Evolutionary conservation across 2,329 filamentous ascomycete species (phyloP).

Genomic region (Colletotrichum cordylinicola): DNA sequence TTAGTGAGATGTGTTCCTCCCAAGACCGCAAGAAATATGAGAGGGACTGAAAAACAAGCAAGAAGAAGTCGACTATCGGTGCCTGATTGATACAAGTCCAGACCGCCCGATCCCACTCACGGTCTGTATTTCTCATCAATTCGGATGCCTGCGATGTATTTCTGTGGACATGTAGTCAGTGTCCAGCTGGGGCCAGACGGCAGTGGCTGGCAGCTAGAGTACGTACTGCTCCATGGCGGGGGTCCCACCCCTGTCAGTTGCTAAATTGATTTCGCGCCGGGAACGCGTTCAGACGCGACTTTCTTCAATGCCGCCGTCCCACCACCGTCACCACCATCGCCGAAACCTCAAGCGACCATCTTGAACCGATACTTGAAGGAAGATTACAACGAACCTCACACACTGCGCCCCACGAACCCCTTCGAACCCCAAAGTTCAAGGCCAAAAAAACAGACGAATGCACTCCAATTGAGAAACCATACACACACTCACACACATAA

Average conservation of each 20-base stretch:
- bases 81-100: neutral
- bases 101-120: neutral
- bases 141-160: conserved; percentile 11
- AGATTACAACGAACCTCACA: neutral
- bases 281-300: conserved; percentile 45
- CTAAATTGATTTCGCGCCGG: conserved; percentile 38
- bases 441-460: neutral
- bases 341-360: conserved; percentile 2
- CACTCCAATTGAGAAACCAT: neutral
- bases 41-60: too few species aligned
- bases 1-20: neutral
- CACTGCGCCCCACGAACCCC: neutral
- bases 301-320: neutral
- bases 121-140: conserved; percentile 20
- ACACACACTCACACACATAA: neutral
- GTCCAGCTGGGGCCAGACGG: neutral
- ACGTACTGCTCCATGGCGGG: neutral
- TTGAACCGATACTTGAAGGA: neutral
- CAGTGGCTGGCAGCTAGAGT: rapidly evolving
- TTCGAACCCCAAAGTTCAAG: neutral
- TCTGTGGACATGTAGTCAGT: neutral
- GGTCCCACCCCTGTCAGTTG: neutral
- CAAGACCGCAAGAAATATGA: neutral
- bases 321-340: neutral
- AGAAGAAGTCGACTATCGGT: neutral